Base-by-base conservation (phyloP, 73 alveolate species). In the Tetrahymena malaccensis region DNA sequence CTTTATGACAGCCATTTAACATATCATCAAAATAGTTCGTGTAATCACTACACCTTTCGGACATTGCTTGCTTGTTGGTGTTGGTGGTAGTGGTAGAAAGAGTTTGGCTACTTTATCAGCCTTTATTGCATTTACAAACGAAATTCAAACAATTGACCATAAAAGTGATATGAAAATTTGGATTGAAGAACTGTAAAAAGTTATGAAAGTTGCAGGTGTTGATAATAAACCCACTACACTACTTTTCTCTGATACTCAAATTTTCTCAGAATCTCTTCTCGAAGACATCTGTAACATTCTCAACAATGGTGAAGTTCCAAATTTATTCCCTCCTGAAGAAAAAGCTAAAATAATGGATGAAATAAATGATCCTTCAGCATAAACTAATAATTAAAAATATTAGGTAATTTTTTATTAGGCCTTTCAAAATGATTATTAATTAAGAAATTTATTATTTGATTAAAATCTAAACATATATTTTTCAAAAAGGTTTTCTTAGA, bases 31-130 rank as follows among this genome's bases (percentile, higher is more conserved):
- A 96, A 98, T 99, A 58, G 99, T 98, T 50, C 98, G 99, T 93
- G 99, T 99, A 84, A 97, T 99, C 96, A 98, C 99, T 43, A 99
- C 99, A 7, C 99, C 99, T 93, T 97, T 97, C 94, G 99, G 99
- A 38, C 99, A 99, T 94, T 99, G 99, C 27, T 98, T 99, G 38
- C 97, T 99, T 93, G 99, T 99, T n/a, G 99, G 99, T 31, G 99
- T 99, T 27, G 99, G 99, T 34, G 99, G 99, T 31, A 98, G 99
- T 43, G 99, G 99, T 40, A 98, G 99, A 95, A 99, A 99, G 96
- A 97, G 99, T 57, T 96, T 99, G 43, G 99, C 99, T 25, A 96
- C 98, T 35, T 97, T 99, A 55, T 99, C 99, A 16, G 98, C 99
- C 35, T 99, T 96, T 95, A 99, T 99, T n/a, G 99, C 99, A 21